Evolutionary conservation across 805 yeast genomes (phyloP), one percentile per base, ranked within the genome.

Genomic region (Ogataea glucozyma): DNA sequence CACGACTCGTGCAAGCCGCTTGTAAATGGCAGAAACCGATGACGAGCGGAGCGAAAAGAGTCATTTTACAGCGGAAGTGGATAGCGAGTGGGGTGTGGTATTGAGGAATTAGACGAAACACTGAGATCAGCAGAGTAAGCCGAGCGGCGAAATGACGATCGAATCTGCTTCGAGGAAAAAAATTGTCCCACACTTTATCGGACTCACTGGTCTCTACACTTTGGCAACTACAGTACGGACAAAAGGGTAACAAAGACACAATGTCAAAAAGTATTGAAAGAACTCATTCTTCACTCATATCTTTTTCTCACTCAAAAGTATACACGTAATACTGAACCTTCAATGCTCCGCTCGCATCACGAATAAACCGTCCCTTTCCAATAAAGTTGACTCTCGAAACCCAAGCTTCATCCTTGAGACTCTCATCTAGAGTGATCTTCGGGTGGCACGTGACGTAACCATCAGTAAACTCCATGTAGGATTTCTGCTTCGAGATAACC

Each of bases 351-450:
- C 65, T 54, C 4, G 58, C 66, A 47, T 73, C 76, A 52, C 81
- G 69, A 36, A 74, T 55, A 53, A 80, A 79, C 44, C 83, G 70
- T 24, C 88, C 87, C 56, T 72, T 76, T 16, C 84, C 87, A 17
- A 78, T 37, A 43, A 79, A 66, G 50, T 70, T 75, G 57, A 73
- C 71, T 35, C 62, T 57, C 31, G 64, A 49, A 13, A 73, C 72
- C 88, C 88, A 81, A 49, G 67, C 58, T 51, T 73, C 75, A 12
- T 64, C 72, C 29, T 64, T 70, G 27, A 70, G 68, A 17, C 57
- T 61, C 11, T 65, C 70, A 46, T 70, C 77, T 14, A 78, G 57
- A 34, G 58, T 53, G 49, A 78, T 64, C 11, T 54, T 57, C 17
- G 83, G 82, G 54, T 67, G 73, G 51, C 65, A 63, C 13, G 78